These are phyloP conservation scores for Gnomoniopsis sp. DNA, from an alignment of 2,329 filamentous ascomycete genomes.

Conservation along the genomic window DNA sequence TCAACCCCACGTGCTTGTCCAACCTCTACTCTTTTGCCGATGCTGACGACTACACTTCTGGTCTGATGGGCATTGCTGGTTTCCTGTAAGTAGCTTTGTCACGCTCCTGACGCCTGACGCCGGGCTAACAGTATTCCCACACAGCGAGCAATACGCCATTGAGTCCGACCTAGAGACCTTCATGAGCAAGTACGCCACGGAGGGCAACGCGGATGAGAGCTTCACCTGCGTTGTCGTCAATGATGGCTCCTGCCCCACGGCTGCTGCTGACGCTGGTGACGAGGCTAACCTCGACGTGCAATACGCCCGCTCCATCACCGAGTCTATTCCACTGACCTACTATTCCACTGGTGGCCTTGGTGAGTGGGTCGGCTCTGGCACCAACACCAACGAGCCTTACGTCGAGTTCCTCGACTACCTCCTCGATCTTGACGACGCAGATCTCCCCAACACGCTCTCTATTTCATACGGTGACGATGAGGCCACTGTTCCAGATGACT, in stretches of 20 bases:
- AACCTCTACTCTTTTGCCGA: constrained; percentile 45
- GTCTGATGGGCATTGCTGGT: constrained; percentile 12
- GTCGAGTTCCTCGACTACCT: constrained; percentile 61
- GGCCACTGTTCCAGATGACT: constrained; percentile 48
- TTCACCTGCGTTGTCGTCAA: constrained; percentile 50
- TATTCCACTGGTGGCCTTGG: constrained; percentile 19
- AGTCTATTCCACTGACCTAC: constrained; percentile 30
- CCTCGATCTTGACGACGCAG: constrained; percentile 46
- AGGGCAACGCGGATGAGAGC: constrained; percentile 4
- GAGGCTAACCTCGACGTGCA: constrained; percentile 61
- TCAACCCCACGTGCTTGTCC: constrained; percentile 42
- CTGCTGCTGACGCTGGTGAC: constrained; percentile 31
- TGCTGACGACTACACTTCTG: constrained; percentile 26
- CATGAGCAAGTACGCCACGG: constrained; percentile 1
- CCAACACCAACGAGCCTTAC: constrained; percentile 63
- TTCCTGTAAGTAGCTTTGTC: constrained; percentile 9
- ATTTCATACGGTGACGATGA: constrained; percentile 72
- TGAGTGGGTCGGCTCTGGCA: constrained; percentile 23
- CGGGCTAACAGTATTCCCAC: constrained; percentile 49
- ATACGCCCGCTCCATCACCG: constrained; percentile 23
- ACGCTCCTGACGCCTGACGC: constrained; percentile 51
- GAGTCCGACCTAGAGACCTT: constrained; percentile 30
- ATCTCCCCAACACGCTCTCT: constrained; percentile 60
- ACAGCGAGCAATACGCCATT: constrained; percentile 31
- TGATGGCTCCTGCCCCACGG: constrained; percentile 30